phyloP scores from a whole-genome alignment of 2,329 filamentous ascomycete species.

The Microthyrium microscopicum region DNA sequence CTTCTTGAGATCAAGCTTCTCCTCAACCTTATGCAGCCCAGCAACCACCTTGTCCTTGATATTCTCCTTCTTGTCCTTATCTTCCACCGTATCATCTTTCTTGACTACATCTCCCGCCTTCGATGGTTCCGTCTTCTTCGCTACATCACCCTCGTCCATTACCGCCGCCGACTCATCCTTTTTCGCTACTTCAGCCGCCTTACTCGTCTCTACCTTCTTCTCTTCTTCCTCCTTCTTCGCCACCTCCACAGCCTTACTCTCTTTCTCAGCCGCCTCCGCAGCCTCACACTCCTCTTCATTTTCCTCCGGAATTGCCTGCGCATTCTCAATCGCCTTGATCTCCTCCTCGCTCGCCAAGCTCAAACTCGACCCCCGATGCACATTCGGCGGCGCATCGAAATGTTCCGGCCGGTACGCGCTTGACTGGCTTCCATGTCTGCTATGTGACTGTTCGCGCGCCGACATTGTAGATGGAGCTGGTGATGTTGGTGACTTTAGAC shows the following conservation, averaged over 20 bases:
- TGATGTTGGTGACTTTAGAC: constrained; percentile 1
- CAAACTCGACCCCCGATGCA: constrained; percentile 14
- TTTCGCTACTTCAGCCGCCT: neutral
- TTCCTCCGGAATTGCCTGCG: constrained; percentile 15
- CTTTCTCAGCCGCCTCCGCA: constrained; percentile 5
- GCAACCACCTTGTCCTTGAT: neutral
- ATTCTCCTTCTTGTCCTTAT: neutral
- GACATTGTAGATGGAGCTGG: neutral
- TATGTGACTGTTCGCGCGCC: constrained; percentile 2
- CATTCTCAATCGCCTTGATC: constrained; percentile 17
- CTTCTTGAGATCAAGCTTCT: neutral
- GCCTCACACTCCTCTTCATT: constrained; percentile 9
- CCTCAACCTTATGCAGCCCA: constrained; percentile 1
- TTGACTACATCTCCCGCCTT: neutral
- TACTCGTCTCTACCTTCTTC: neutral
- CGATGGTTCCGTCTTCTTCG: constrained; percentile 2
- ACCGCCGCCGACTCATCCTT: constrained; percentile 2
- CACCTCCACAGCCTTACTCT: constrained; percentile 5
- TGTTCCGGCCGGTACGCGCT: constrained; percentile 1
- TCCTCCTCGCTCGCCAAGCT: constrained; percentile 14
- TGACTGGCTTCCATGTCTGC: neutral
- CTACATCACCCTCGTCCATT: constrained; percentile 3
- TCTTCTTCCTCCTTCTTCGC: constrained; percentile 4
- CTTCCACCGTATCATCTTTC: constrained; percentile 1
- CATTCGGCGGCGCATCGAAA: constrained; percentile 4